phyloP scores from a whole-genome alignment of 1,284 basidiomycete species.

The Microbotryum saponariae region DNA sequence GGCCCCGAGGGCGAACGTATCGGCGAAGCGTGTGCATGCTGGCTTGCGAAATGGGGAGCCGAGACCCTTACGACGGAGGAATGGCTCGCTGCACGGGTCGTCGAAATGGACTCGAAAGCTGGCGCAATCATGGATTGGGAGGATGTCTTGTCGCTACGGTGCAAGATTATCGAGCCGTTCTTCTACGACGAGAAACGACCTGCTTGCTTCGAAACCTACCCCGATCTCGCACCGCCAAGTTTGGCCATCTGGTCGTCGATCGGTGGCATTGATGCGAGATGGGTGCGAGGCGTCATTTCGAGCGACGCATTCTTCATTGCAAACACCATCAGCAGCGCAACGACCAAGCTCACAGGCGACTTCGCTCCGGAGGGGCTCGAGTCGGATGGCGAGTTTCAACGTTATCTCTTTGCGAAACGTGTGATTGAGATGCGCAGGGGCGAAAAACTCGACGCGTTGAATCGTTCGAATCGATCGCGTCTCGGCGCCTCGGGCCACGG shows the following conservation, averaged over 20 bases:
- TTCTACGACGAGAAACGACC: neutral
- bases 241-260: constrained; percentile 49
- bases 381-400: constrained; percentile 56
- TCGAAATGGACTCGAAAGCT: neutral
- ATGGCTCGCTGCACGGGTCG: constrained; percentile 34
- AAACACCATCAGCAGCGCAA: neutral
- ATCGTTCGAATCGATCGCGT: no score
- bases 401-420: constrained; percentile 68
- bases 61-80: constrained; percentile 68
- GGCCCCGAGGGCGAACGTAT: constrained; percentile 79
- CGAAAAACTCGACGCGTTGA: constrained; percentile 33
- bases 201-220: neutral
- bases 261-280: constrained; percentile 61
- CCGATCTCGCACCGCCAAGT: constrained; percentile 38
- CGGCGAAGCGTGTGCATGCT: constrained; percentile 79
- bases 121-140: constrained; percentile 4
- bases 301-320: constrained; percentile 73
- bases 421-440: constrained; percentile 64
- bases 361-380: neutral
- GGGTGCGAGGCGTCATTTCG: constrained; percentile 66
- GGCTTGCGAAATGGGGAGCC: constrained; percentile 75
- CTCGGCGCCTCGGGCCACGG: no score
- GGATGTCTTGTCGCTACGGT: constrained; percentile 11
- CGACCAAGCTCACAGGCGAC: no score
- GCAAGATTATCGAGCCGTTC: neutral